These are phyloP conservation scores for Fusarium bactridioides DNA, from an alignment of 2,329 filamentous ascomycete species.

Conservation along the genomic window DNA sequence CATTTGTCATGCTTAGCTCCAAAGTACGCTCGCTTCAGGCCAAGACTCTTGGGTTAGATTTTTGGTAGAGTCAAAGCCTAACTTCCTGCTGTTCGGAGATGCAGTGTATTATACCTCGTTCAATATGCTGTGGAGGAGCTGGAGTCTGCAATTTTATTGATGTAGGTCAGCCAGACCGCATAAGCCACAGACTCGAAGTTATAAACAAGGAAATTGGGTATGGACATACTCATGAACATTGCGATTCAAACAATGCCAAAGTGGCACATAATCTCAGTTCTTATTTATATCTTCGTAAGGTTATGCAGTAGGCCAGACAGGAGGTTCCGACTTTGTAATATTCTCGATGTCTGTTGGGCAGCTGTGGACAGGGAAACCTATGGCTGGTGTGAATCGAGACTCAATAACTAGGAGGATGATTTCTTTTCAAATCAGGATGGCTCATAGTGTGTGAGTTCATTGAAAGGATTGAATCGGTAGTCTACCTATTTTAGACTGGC, in stretches of 20 bases:
- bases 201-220: neutral
- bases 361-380: neutral
- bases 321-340: neutral
- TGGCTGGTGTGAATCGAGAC: neutral
- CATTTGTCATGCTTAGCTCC: neutral
- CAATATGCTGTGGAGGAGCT: neutral
- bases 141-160: neutral
- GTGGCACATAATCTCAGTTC: neutral
- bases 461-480: neutral
- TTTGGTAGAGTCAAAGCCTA: neutral
- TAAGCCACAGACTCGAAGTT: neutral
- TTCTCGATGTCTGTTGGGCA: neutral
- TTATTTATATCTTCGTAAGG: neutral
- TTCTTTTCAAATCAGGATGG: neutral
- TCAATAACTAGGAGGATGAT: neutral
- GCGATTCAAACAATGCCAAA: neutral
- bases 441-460: neutral
- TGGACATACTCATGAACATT: neutral
- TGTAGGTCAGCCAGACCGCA: neutral
- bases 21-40: neutral
- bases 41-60: neutral
- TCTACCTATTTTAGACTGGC: neutral
- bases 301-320: neutral
- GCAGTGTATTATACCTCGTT: neutral
- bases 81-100: neutral